These are phyloP conservation scores for Colletotrichum lini DNA, from an alignment of 2,329 filamentous ascomycete genomes.

Conservation along the genomic window DNA sequence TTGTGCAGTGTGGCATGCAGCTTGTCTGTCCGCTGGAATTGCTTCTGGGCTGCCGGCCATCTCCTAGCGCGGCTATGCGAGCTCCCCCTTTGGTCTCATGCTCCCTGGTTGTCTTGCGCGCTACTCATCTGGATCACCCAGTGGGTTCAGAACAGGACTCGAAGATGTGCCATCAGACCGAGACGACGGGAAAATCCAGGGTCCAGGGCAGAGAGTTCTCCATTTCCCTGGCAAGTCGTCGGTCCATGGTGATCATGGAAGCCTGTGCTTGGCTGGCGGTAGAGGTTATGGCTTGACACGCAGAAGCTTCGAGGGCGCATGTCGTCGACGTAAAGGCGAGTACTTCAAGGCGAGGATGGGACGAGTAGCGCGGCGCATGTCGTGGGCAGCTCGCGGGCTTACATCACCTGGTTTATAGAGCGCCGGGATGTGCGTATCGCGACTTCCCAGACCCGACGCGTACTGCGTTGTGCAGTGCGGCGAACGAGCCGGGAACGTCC, in stretches of 20 bases:
- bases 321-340: slow-evolving; percentile 15
- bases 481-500: slow-evolving; percentile 25
- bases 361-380: slow-evolving; percentile 13
- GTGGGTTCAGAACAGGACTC: slow-evolving; percentile 19
- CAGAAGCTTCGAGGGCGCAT: slow-evolving; percentile 25
- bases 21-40: slow-evolving; percentile 22
- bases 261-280: slow-evolving; percentile 4
- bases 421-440: not conserved
- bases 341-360: slow-evolving; percentile 2
- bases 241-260: slow-evolving; percentile 7
- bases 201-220: slow-evolving; percentile 15
- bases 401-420: not conserved
- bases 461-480: not conserved
- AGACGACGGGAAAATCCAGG: slow-evolving; percentile 3
- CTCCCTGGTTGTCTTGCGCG: slow-evolving; percentile 37
- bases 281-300: not conserved
- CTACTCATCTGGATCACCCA: slow-evolving; percentile 30
- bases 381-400: not conserved
- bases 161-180: not conserved
- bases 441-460: not conserved
- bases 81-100: slow-evolving; percentile 26
- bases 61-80: slow-evolving; percentile 6
- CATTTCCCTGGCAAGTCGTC: slow-evolving; percentile 5
- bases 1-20: slow-evolving; percentile 18
- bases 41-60: not conserved